Base-by-base conservation (phyloP, 257 asterid species). In the Anisodus tanguticus region DNA sequence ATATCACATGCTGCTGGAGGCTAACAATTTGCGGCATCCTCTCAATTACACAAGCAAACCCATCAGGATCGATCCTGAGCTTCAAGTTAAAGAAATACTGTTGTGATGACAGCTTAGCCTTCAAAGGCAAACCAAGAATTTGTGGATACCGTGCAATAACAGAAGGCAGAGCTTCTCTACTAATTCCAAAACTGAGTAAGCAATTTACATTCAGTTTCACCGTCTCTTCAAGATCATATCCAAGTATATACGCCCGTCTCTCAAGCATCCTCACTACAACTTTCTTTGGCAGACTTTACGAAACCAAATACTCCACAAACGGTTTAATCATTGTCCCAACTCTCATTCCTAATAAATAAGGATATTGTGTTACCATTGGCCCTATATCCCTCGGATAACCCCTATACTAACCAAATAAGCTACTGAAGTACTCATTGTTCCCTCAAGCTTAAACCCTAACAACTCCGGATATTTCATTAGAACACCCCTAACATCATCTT, bases 271-370 rank as follows among this genome's bases (percentile, higher is more conserved):
- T 89, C 3, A 97, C 93, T 68, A 94, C 70, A 39, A 95, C 87
- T 87, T 88, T 93, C 86, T 93, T 92, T 0, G 96, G 97, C 85
- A 95, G 74, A 22, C 95, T 98, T 80, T 94, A 79, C 1, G 97
- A 93, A 79, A 95, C 89, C 88, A 95, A 90, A 86, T 92, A 95
- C 84, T 95, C 99, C 49, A 95, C 97, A 9, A 95, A 92, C 2
- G 97, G 98, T 83, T 94, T 95, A 85, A 94, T 94, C 94, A 92
- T 88, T 0, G 98, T 95, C 84, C 98, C 99, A 10, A 95, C 99
- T 83, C 99, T 91, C 98, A 95, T 93, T 39, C 99, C 99, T 88
- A 95, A 91, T 45, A 94, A 3, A 85, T 91, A 95, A 0, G 99
- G 99, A 87, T 95, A 94, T 60, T 95, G 98, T 8, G 99, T 94